Base-by-base conservation (phyloP, 306 rosid genomes). In the Comarum palustre region DNA sequence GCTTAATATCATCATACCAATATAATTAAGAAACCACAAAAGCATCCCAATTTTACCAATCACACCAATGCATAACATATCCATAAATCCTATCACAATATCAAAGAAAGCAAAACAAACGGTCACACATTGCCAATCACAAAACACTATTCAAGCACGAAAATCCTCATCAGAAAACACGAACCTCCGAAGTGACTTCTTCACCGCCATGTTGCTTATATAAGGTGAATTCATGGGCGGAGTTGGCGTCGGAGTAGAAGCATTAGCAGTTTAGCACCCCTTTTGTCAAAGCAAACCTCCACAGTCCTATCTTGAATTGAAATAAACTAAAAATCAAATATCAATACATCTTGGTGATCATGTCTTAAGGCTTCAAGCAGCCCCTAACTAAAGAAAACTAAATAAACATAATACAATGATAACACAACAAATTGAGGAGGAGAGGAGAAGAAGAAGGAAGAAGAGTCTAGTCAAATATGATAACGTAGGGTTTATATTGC, bases 171-270 rank as follows among this genome's bases (percentile, higher is more conserved):
- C 24, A 52, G 0, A 48, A 64, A 8, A 22, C 57, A 32, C 57
- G 19, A 70, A 92, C 98, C 98, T 87, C 70, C 96, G 78, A 46
- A 94, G 89, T 68, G 82, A 78, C 46, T 77, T 72, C 15, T 73
- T 70, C 17, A 94, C 95, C 0, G 91, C 81, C 98, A 91, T 91
- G 80, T 94, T 88, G 52, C 82, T 81, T 31, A 94, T 86, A 51
- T 93, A 91, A 59, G 98, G 98, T 0, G 84, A 82, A 66, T 87
- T 86, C 80, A 58, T 88, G 0, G 97, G 98, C 54, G 98, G 89
- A 9, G 87, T 69, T 0, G 98, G 98, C 4, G 98, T 80, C 2
- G 98, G 98, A 42, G 88, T 77, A 60, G 92, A 82, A 66, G 87
- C 72, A 81, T 81, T 88, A 16, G 96, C 90, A 39, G 96, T 96